Conservation (phyloP, 345 rosid genomes). For the Balakata baccata region DNA sequence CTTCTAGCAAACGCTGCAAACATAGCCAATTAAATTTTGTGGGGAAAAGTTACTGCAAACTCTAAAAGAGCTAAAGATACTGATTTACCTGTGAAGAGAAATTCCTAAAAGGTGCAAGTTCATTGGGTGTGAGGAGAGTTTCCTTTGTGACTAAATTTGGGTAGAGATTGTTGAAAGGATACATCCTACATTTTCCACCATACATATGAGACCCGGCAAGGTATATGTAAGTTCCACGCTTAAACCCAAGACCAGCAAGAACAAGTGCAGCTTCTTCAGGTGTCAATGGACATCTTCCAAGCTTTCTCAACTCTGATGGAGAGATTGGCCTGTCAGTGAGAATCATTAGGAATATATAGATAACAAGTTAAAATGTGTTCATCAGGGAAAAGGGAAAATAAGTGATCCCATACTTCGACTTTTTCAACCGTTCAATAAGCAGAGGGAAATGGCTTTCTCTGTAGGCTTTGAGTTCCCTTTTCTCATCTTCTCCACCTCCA, state of each 20-base stretch:
- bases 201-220: constrained; percentile 73
- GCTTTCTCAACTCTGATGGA: constrained; percentile 57
- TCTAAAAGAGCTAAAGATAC: neutral
- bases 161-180: constrained; percentile 61
- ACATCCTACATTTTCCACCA: constrained; percentile 72
- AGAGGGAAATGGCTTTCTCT: constrained; percentile 81
- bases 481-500: constrained; percentile 75
- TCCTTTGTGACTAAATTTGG: constrained; percentile 87
- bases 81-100: constrained; percentile 76
- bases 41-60: neutral
- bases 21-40: neutral
- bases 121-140: constrained; percentile 64
- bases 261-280: constrained; percentile 92
- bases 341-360: constrained; percentile 5
- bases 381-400: constrained; percentile 7
- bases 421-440: constrained; percentile 59
- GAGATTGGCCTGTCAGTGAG: constrained; percentile 46
- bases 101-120: constrained; percentile 80
- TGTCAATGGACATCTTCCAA: constrained; percentile 88
- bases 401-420: constrained; percentile 42
- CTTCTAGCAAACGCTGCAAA: no score
- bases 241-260: constrained; percentile 79
- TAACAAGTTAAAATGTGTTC: neutral
- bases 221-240: constrained; percentile 60
- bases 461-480: constrained; percentile 71